Conservation (phyloP, 768 basidiomycete genomes). For the Trametes villosa region DNA sequence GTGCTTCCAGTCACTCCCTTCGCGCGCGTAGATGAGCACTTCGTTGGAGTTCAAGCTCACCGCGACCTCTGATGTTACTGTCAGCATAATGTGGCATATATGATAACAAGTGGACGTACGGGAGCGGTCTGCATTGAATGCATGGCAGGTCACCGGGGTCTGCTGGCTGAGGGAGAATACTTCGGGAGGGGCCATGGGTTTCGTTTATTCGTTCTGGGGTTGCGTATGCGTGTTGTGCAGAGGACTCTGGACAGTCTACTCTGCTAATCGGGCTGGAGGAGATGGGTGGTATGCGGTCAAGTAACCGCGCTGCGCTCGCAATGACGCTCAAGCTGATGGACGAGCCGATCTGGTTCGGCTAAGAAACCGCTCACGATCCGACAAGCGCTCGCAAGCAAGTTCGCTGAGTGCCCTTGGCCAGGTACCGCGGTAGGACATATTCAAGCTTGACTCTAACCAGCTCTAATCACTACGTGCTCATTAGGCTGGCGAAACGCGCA, state of each 20-base stretch:
- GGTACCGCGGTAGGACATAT: no score
- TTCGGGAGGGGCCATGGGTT: conserved; percentile 76
- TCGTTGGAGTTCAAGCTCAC: conserved; percentile 91
- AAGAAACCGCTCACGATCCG: neutral
- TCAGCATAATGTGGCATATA: neutral
- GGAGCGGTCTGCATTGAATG: conserved; percentile 86
- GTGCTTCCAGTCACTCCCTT: conserved; percentile 68
- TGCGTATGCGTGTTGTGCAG: conserved; percentile 34
- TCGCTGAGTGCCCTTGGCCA: no score
- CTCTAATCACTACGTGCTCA: no score
- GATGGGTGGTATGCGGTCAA: neutral
- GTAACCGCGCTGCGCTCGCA: neutral
- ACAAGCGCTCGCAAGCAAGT: no score
- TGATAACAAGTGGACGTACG: conserved; percentile 54
- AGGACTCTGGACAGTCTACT: conserved; percentile 89
- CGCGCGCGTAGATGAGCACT: conserved; percentile 74
- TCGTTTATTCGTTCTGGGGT: neutral
- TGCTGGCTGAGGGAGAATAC: conserved; percentile 80
- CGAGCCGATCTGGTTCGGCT: neutral
- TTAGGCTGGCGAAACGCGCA: no score
- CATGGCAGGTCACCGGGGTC: conserved; percentile 84
- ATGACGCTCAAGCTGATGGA: neutral
- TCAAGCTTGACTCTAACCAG: no score
- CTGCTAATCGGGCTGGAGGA: conserved; percentile 40
- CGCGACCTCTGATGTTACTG: conserved; percentile 71